Percentiles rank a stretch among this genome's conserved stretches.
phyloP scores from a whole-genome alignment of 805 yeast genomes.

The Candida morakotiae region DNA sequence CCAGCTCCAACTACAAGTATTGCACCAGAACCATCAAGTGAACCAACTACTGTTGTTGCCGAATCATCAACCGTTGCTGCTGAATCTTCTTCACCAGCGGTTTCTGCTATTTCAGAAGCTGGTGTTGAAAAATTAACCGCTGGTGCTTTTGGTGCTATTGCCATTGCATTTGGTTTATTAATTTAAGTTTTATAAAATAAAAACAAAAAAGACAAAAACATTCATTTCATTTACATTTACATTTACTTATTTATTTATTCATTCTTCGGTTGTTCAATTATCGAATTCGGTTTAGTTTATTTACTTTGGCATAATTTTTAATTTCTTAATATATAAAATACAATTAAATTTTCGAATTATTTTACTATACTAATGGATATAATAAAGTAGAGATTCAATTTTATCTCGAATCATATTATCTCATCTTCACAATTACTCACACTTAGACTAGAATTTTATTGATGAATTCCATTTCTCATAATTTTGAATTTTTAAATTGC shows the following conservation, averaged over 20 bases:
- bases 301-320: neutral
- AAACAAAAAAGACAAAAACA: neutral
- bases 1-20: slow-evolving; percentile 12
- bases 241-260: no score
- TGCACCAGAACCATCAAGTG: slow-evolving; percentile 14
- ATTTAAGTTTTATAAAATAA: neutral
- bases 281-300: no score
- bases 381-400: no score
- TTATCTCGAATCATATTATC: no score
- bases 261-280: no score
- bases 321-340: neutral
- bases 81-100: slow-evolving; percentile 8
- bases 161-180: slow-evolving; percentile 10
- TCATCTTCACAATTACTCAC: no score
- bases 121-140: slow-evolving; percentile 29
- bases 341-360: no score
- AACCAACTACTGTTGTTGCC: slow-evolving; percentile 15
- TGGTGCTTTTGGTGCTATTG: slow-evolving; percentile 34
- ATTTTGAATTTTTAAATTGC: no score
- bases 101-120: slow-evolving; percentile 10
- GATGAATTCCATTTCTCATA: no score
- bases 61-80: slow-evolving; percentile 12
- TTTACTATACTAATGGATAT: no score
- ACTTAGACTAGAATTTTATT: no score
- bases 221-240: neutral